Evolutionary conservation across 345 rosid species (phyloP).

Genomic region (Salix udensis): DNA sequence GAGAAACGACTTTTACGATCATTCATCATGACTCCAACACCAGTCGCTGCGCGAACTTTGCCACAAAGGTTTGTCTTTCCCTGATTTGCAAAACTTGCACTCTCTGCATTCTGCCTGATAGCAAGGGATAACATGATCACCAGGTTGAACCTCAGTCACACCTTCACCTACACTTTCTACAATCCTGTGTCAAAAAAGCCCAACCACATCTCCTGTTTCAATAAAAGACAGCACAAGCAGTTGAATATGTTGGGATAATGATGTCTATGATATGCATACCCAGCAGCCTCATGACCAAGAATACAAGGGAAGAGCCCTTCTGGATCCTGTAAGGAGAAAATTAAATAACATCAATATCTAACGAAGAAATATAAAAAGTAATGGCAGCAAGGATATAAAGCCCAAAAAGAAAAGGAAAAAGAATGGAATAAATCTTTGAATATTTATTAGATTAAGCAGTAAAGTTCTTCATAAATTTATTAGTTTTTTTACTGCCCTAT

Average conservation of each 20-base stretch:
- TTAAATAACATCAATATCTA: not conserved
- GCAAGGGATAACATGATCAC: slow-evolving; percentile 97
- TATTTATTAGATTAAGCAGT: not conserved
- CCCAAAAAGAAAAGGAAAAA: too few relatives aligned
- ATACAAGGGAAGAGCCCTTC: slow-evolving; percentile 96
- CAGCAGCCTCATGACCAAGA: slow-evolving; percentile 98
- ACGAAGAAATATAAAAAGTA: not conserved
- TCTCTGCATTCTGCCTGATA: slow-evolving; percentile 99
- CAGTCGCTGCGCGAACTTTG: slow-evolving; percentile 87
- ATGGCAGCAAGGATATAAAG: not conserved
- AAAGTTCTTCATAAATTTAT: not conserved
- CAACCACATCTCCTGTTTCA: not conserved
- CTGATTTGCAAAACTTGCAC: slow-evolving; percentile 96
- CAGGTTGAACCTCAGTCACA: slow-evolving; percentile 80
- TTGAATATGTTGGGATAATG: not conserved
- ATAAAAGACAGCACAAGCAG: not conserved
- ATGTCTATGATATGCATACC: slow-evolving; percentile 39
- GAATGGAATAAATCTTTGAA: too few relatives aligned
- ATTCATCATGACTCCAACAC: slow-evolving; percentile 92
- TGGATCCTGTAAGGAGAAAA: slow-evolving; percentile 55
- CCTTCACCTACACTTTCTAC: slow-evolving; percentile 99
- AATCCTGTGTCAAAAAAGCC: slow-evolving; percentile 42
- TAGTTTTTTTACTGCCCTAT: too few relatives aligned
- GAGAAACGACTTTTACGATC: slow-evolving; percentile 87
- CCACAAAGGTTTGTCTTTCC: slow-evolving; percentile 98